These are phyloP conservation scores for Draba incana DNA, from an alignment of 345 rosid species.

Conservation along the genomic window DNA sequence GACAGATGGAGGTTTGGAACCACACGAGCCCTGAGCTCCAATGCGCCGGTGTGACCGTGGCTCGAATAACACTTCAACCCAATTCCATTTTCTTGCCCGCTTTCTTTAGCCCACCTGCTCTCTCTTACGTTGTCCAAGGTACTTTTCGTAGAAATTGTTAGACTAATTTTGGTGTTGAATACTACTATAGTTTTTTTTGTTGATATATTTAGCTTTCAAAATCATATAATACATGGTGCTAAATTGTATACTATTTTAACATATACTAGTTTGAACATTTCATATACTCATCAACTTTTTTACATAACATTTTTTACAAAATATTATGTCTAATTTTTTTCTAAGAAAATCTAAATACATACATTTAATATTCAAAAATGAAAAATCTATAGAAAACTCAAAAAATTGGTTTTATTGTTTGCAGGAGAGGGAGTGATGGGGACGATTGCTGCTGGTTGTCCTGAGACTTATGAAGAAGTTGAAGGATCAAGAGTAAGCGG, in stretches of 20 bases:
- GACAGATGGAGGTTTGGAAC: slow-evolving; percentile 62
- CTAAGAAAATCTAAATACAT: too few species aligned
- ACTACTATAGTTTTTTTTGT: not conserved
- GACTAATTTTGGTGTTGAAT: not conserved
- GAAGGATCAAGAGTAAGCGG: slow-evolving; percentile 15
- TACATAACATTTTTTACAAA: too few species aligned
- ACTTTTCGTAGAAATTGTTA: not conserved
- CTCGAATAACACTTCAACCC: slow-evolving; percentile 49
- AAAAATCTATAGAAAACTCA: not conserved
- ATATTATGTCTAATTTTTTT: not conserved
- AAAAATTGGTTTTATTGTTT: not conserved
- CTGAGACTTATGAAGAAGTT: slow-evolving; percentile 61
- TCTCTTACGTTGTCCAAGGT: slow-evolving; percentile 64
- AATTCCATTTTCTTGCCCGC: slow-evolving; percentile 62
- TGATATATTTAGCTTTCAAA: not conserved
- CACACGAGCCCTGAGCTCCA: slow-evolving; percentile 54
- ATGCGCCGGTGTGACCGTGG: slow-evolving; percentile 63
- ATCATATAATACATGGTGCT: not conserved
- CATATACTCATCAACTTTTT: not conserved
- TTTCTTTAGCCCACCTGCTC: slow-evolving; percentile 48
- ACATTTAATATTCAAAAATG: too few species aligned
- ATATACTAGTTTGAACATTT: too few species aligned
- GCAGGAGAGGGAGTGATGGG: slow-evolving; percentile 56
- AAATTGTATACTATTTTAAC: too few species aligned
- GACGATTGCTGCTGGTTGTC: slow-evolving; percentile 55